Evolutionary conservation across 2,329 filamentous ascomycete genomes (phyloP), one percentile per base, ranked within the genome.

Genomic region (Davidsoniella australis): DNA sequence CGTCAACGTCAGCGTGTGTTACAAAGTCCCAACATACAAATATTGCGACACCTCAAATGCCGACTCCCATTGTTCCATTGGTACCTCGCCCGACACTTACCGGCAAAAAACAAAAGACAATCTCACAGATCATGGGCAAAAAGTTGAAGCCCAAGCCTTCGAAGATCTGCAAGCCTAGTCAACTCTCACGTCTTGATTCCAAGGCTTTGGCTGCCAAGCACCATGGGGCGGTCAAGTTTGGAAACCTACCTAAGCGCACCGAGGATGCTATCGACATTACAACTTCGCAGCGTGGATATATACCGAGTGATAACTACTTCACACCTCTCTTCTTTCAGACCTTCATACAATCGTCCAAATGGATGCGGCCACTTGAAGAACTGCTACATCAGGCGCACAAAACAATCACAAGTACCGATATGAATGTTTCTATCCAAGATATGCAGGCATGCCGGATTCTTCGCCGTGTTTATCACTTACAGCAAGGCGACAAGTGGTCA

Each of bases 401-500:
- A 62, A 94, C 87, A 0, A 69, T 96, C 9, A 87, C 82, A 1
- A 96, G 89, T 0, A 71, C 80, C 1, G 88, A 95, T 59, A 80
- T 88, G 46, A 80, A 86, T 51, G 75, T 93, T 1, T 82, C 86
- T 41, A 78, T 93, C 39, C 77, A 86, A 45, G 88, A 96, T 58
- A 80, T 82, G 51, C 86, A 94, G 62, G 85, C 93, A 47, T 91
- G 85, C 58, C 81, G 85, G 50, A 84, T 94, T 26, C 64, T 96
- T 3, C 80, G 86, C 50, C 73, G 86, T 12, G 86, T 98, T 2
- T 94, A 95, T 60, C 80, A 89, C 54, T 69, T 96, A 23, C 91
- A 98, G 59, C 86, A 89, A 58, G 78, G 82, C 29, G 87, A 94
- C 57, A 82, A 89, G 58, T 96, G 91, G 89, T 91, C 88, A 4